These are phyloP conservation scores for Phialemoniopsis sp. DNA, from an alignment of 2,329 filamentous ascomycete species.

Conservation along the genomic window DNA sequence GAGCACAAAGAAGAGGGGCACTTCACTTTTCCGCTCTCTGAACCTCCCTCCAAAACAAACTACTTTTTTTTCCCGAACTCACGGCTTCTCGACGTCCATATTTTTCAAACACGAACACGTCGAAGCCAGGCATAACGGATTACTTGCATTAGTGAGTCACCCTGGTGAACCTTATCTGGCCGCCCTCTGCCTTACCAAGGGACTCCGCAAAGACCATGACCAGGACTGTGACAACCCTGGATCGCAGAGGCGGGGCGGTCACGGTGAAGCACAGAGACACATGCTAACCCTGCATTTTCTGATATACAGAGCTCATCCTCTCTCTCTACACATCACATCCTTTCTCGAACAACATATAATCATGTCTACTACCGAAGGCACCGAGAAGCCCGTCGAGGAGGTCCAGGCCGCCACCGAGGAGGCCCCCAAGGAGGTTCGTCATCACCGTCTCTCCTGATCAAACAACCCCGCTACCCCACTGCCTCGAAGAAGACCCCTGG, in stretches of 20 bases:
- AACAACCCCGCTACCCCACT: background rate
- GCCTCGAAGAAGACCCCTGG: no score
- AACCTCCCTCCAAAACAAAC: background rate
- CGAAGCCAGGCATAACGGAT: no score
- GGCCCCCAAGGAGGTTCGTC: slow-evolving; percentile 9
- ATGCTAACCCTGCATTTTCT: slow-evolving; percentile 2
- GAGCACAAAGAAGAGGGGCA: slow-evolving; percentile 10
- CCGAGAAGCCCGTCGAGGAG: slow-evolving; percentile 25
- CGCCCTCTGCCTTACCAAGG: no score
- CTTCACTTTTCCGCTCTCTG: slow-evolving; percentile 1
- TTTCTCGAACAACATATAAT: slow-evolving; percentile 7
- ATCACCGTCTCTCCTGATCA: background rate
- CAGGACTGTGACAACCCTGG: no score
- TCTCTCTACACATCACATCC: slow-evolving; percentile 1
- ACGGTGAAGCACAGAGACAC: no score
- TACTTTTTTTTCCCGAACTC: no score
- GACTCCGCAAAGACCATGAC: no score
- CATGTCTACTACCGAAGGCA: slow-evolving; percentile 27
- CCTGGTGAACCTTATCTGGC: no score
- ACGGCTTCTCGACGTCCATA: no score
- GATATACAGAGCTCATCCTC: slow-evolving; percentile 2
- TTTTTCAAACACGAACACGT: no score
- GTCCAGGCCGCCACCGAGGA: slow-evolving; percentile 18
- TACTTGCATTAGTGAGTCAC: no score
- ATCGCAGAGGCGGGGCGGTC: no score